A percentile compares a stretch with the other conserved stretches of the same genome.
Conservation (phyloP, 2,329 filamentous ascomycete genomes). For the Aureobasidium sp. region DNA sequence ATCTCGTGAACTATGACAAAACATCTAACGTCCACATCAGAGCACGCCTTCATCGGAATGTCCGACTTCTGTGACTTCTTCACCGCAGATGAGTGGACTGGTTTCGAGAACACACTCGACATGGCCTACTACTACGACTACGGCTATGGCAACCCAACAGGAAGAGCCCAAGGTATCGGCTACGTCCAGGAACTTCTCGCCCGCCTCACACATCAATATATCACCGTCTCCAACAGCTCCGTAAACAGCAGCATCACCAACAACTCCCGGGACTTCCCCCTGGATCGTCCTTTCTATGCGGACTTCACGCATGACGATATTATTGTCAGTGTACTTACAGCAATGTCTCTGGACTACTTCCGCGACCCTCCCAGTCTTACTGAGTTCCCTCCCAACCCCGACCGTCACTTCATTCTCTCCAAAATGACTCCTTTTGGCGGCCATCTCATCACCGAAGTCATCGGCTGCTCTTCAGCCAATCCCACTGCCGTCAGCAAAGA, state of each 20-base stretch:
- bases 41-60: constrained; percentile 40
- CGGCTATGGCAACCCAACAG: constrained; percentile 40
- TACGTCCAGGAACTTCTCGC: constrained; percentile 45
- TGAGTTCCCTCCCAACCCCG: constrained; percentile 33
- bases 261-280: constrained; percentile 38
- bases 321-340: constrained; percentile 41
- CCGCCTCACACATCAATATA: constrained; percentile 38
- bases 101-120: constrained; percentile 46
- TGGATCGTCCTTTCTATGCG: constrained; percentile 41
- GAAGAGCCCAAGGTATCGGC: constrained; percentile 44
- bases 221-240: constrained; percentile 39
- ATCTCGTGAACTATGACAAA: background rate
- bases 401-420: constrained; percentile 41
- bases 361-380: constrained; percentile 36
- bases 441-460: constrained; percentile 47
- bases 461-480: constrained; percentile 37
- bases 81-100: constrained; percentile 46
- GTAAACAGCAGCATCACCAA: constrained; percentile 43
- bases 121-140: constrained; percentile 42
- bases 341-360: constrained; percentile 48
- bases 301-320: constrained; percentile 48
- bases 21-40: background rate
- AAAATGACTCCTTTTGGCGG: constrained; percentile 47
- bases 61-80: constrained; percentile 47
- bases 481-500: constrained; percentile 33